These are phyloP conservation scores for Setaria italica DNA, from an alignment of 202 grass and related monocot species.

Conservation along the genomic window DNA sequence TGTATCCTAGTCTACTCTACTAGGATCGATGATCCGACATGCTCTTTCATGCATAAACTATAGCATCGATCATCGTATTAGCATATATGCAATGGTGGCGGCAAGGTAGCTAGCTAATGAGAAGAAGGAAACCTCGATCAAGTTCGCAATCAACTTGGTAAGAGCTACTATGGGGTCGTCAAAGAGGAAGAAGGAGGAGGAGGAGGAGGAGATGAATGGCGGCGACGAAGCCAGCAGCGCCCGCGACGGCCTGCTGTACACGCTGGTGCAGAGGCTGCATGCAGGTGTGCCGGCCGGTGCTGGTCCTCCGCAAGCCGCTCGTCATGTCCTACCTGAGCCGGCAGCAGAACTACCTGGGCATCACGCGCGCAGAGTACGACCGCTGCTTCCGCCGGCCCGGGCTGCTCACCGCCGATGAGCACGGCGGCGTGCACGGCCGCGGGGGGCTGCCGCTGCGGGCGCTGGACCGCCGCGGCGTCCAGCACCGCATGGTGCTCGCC, in stretches of 20 bases:
- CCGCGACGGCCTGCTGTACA: background rate
- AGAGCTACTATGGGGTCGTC: background rate
- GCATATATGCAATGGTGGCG: too few species aligned
- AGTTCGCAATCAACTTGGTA: background rate
- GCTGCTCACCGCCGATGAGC: background rate
- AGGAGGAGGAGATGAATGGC: background rate
- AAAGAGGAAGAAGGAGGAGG: background rate
- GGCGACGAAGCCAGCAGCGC: background rate
- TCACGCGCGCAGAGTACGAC: background rate
- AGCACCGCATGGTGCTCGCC: background rate
- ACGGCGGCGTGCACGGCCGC: background rate
- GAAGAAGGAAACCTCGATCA: background rate
- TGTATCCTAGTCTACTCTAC: background rate
- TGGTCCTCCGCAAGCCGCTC: constrained; percentile 6
- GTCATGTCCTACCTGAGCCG: background rate
- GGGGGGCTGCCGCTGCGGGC: background rate
- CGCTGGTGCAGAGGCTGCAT: constrained; percentile 6
- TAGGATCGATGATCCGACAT: background rate
- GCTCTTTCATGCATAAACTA: too few species aligned
- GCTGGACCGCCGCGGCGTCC: background rate
- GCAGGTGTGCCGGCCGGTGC: background rate
- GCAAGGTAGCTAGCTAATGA: too few species aligned
- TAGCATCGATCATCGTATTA: too few species aligned
- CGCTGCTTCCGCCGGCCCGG: background rate
- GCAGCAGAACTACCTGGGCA: background rate